Conservation (phyloP, 257 asterid genomes). For the Avicennia marina region DNA sequence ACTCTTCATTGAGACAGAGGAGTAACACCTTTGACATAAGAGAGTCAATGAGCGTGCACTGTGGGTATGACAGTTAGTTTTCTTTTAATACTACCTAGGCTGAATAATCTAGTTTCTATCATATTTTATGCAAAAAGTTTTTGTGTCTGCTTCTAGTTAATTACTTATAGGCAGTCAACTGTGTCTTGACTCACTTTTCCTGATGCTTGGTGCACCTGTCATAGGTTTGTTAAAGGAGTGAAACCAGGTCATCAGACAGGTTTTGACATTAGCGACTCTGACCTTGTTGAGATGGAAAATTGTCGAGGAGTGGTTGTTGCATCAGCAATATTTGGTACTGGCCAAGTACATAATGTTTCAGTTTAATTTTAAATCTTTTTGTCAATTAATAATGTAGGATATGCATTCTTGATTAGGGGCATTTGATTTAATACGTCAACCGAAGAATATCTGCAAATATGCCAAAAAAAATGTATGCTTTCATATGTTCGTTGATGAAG, state of each 20-base stretch:
- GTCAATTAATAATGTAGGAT: slow-evolving; percentile 23
- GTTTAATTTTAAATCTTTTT: slow-evolving; percentile 7
- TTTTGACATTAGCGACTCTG: slow-evolving; percentile 71
- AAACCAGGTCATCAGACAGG: slow-evolving; percentile 80
- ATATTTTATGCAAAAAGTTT: not conserved
- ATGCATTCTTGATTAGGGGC: slow-evolving; percentile 57
- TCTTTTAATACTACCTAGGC: too few species aligned
- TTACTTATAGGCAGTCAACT: too few species aligned
- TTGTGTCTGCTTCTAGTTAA: not conserved
- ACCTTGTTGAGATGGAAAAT: slow-evolving; percentile 78
- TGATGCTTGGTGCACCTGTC: not conserved
- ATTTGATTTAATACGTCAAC: slow-evolving; percentile 81
- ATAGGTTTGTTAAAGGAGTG: slow-evolving; percentile 78
- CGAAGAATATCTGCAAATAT: slow-evolving; percentile 71
- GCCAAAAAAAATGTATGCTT: slow-evolving; percentile 61
- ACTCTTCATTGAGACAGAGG: slow-evolving; percentile 71
- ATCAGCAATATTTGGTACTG: slow-evolving; percentile 85
- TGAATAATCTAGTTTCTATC: not conserved
- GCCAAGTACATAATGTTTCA: slow-evolving; percentile 9
- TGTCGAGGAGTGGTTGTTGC: slow-evolving; percentile 88
- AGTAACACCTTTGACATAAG: slow-evolving; percentile 66
- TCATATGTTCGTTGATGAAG: slow-evolving; percentile 84
- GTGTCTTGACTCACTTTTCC: too few species aligned
- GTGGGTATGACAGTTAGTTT: slow-evolving; percentile 58
- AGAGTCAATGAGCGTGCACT: slow-evolving; percentile 82